Evolutionary conservation across 495 filamentous ascomycete species (phyloP), one percentile per base, ranked within the genome.

Genomic region (Penicillium odoratum): DNA sequence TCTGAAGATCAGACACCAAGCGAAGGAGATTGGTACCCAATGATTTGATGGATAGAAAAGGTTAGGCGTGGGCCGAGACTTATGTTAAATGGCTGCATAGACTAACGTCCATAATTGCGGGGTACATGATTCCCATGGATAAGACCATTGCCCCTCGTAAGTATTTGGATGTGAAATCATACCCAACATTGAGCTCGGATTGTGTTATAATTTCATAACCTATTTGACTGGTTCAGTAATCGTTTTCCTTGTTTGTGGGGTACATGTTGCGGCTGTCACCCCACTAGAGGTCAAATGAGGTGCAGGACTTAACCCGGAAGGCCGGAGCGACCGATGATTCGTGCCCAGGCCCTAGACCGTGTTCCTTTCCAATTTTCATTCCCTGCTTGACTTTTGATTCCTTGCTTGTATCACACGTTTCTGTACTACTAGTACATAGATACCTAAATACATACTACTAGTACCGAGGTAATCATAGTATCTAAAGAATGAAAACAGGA

Each of bases 281-380:
- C 51, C 51, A 54, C 51, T 25, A 36, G 45, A 54, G 28, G 52
- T 53, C 36, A 40, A 51, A 51, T 29, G 36, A 53, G 51, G 51
- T 42, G 51, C 51, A 53, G 43, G 29, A 33, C 13, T 42, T 9
- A 40, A 45, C 51, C 52, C 64, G 61, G 61, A 61, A 34, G 61
- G 18, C 48, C 61, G 58, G 64, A 45, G 61, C 29, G 46, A 5
- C 38, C 42, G 47, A 11, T 67, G 64, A 64, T 67, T 67, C 52
- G 61, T 25, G 42, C 25, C 29, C 26, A 43, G 15, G 15, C 38
- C 38, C 31, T 21, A 31, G 49, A 11, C 16, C 49, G 21, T 16
- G 15, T 28, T 21, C 33, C 13, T 11, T 38, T 34, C 26, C 5
- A 33, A 33, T 16, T 40, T 40, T 13, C 42, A 44, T 44, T 44